These are phyloP conservation scores for Ceratocystis cacaofunesta DNA, from an alignment of 2,329 filamentous ascomycete genomes.

Conservation along the genomic window DNA sequence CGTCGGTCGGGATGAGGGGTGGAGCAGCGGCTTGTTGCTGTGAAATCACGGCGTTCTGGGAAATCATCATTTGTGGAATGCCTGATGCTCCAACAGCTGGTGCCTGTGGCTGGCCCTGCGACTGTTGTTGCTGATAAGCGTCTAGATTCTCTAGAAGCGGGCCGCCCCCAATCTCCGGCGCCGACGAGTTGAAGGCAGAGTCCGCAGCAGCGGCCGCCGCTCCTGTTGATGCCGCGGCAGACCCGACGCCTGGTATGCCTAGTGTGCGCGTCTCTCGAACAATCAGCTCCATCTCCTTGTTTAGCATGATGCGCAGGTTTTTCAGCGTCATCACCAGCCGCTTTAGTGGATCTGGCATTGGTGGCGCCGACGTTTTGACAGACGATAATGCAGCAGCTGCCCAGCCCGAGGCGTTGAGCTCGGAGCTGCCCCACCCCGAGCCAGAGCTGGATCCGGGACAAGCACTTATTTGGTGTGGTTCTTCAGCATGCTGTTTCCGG, in stretches of 20 bases:
- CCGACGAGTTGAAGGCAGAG: neutral
- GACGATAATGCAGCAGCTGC: neutral
- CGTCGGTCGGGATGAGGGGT: neutral
- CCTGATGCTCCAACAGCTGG: constrained; percentile 7
- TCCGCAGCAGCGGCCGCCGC: neutral
- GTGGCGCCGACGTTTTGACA: neutral
- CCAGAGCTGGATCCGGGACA: no score
- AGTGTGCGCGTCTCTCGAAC: neutral
- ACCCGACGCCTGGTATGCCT: neutral
- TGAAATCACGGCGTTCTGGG: neutral
- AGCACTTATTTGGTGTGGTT: neutral
- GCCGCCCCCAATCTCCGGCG: neutral
- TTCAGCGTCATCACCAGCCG: constrained; percentile 15
- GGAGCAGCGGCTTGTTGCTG: neutral
- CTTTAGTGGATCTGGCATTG: constrained; percentile 16
- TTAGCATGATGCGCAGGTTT: constrained; percentile 13
- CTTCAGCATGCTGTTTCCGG: neutral
- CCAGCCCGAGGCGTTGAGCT: neutral
- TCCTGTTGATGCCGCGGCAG: neutral
- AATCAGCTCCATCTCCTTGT: constrained; percentile 16
- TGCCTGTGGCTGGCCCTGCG: constrained; percentile 10
- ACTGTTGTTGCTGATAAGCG: neutral
- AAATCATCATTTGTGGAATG: neutral
- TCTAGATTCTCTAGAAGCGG: neutral
- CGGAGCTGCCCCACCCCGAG: neutral